Evolutionary conservation across 2,329 filamentous ascomycete genomes (phyloP), one percentile per base, ranked within the genome.

Genomic region (Neonectria punicea): DNA sequence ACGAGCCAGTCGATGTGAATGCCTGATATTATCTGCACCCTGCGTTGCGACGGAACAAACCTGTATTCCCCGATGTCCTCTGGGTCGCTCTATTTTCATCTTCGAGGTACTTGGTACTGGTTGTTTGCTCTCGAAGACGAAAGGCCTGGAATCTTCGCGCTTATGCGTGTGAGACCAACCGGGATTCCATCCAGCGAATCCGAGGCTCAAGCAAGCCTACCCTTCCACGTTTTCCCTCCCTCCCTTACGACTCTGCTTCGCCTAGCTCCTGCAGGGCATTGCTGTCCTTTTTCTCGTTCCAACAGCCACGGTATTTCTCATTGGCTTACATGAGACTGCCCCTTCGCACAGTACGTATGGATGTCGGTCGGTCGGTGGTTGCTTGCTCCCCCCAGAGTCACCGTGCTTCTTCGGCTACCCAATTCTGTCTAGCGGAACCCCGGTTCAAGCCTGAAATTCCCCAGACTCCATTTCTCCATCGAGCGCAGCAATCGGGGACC

Each of bases 161-260:
- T 61, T 53, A 63, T 63, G 60, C 47, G 62, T 57, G 62, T 61
- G 53, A 65, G 62, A 61, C 58, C 51, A 55, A 34, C 62, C 51
- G 53, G 56, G 60, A 67, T 53, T 51, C 13, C n/a, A 16, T 41
- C 41, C 46, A 53, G 66, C n/a, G 58, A 63, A 68, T 67, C 46
- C 49, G 50, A 63, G 39, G 18, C 53, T 61, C 59, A 62, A 53
- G 58, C 54, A 65, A 58, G 53, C 39, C 63, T 65, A 61, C 64
- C 58, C 61, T 69, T 70, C 72, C 72, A 74, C 70, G 72, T 74
- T 74, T 72, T 73, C 61, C 58, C 68, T 68, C 66, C 68, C 65
- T 70, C 65, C 65, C 57, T 62, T 61, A 49, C 67, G 53, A 41
- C 63, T 70, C 63, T 53, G 56, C 60, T 53, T 64, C 50, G 66